Evolutionary conservation across 306 rosid species (phyloP), one percentile per base, ranked within the genome.

Genomic region (Acacia melanoxylon): DNA sequence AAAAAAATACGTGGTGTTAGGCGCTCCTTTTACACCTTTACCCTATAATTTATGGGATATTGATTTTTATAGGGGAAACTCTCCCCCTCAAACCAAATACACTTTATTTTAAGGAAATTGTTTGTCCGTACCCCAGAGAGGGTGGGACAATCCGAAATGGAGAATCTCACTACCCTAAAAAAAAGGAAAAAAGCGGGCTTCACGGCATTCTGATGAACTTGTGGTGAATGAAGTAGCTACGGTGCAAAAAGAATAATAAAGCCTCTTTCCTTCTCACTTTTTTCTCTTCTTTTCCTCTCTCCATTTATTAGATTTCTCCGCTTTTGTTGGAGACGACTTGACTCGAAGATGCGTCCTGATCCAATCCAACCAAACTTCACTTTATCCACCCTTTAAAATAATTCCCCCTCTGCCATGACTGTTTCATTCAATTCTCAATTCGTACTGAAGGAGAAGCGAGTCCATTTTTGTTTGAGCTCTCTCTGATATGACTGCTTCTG

Each of bases 261-360:
- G 15, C 41, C n/a, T 6, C 20, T 48, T 46, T 44, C 17, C 13
- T 16, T 4, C 20, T 13, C 13, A 40, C 20, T 20, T 44, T 29
- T 4, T 77, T 1, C 41, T 9, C 2, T 76, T 20, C 20, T 25
- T 69, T 2, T 13, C 8, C 24, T 13, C 10, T 25, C 10, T 45
- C 29, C 8, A 15, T 3, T 27, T 25, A 19, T 51, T 51, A 44
- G 92, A 42, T 82, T 89, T 92, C 99, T 95, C 98, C 97, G 96
- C 89, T 95, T 90, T 93, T 93, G 83, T 89, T 88, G 98, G 96
- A 91, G 97, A 58, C 74, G 42, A 31, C 93, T 62, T 54, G n/a
- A 31, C 94, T 22, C 35, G 17, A 14, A 14, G 42, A 78, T 82
- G 49, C 82, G 62, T 83, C 65, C 89, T 69, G 86, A 81, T 87